These are phyloP conservation scores for Saccharomycopsis javanensis DNA, from an alignment of 805 yeast species.

Conservation along the genomic window DNA sequence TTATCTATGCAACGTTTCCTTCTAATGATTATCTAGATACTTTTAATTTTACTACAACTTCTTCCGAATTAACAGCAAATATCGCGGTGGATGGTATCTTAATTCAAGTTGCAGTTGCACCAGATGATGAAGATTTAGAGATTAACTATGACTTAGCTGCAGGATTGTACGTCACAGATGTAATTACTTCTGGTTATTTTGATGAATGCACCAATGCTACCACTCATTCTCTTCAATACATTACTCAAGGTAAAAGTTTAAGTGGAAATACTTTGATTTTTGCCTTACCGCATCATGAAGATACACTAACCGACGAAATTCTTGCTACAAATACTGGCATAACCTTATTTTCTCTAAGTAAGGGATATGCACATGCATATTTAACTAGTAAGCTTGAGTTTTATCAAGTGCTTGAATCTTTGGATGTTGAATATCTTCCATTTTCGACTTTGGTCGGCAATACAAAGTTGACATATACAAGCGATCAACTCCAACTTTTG, in stretches of 20 bases:
- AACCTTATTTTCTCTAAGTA: slow-evolving; percentile 36
- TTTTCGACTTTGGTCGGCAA: slow-evolving; percentile 12
- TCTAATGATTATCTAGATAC: slow-evolving; percentile 27
- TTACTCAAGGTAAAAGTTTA: slow-evolving; percentile 39
- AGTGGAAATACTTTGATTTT: slow-evolving; percentile 31
- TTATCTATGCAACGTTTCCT: slow-evolving; percentile 34
- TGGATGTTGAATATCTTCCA: slow-evolving; percentile 24
- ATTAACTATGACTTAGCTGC: slow-evolving; percentile 52
- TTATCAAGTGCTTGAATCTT: slow-evolving; percentile 23
- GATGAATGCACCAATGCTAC: slow-evolving; percentile 34
- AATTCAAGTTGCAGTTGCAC: slow-evolving; percentile 41
- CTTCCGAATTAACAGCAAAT: slow-evolving; percentile 27
- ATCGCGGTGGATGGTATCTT: slow-evolving; percentile 30
- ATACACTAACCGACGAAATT: slow-evolving; percentile 27
- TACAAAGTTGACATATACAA: slow-evolving; percentile 30
- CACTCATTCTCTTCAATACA: slow-evolving; percentile 38
- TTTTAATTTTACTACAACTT: slow-evolving; percentile 26
- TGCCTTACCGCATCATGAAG: slow-evolving; percentile 44
- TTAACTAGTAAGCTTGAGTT: slow-evolving; percentile 26
- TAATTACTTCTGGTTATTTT: slow-evolving; percentile 37
- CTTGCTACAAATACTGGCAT: slow-evolving; percentile 32
- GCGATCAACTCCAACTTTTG: slow-evolving; percentile 26
- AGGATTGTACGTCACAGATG: slow-evolving; percentile 51
- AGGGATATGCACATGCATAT: slow-evolving; percentile 39
- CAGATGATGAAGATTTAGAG: slow-evolving; percentile 3